These are phyloP conservation scores for Begonia peltatifolia DNA, from an alignment of 306 rosid genomes.

Conservation along the genomic window DNA sequence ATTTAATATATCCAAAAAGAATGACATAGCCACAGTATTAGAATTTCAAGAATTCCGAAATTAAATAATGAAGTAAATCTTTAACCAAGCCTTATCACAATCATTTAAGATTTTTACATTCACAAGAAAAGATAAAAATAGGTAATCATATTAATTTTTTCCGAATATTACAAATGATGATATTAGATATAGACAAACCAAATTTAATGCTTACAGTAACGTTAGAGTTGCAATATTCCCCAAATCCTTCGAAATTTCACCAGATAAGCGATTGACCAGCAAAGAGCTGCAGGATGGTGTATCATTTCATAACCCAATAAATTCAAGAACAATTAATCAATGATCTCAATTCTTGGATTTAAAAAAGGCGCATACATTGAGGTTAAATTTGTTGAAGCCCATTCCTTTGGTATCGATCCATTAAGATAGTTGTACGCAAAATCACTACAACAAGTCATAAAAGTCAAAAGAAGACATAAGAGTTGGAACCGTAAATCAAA, in stretches of 20 bases:
- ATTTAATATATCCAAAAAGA: background rate
- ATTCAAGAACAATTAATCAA: constrained; percentile 3
- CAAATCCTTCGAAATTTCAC: constrained; percentile 64
- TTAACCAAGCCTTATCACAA: no score
- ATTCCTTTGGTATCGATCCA: constrained; percentile 69
- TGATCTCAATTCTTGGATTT: no score
- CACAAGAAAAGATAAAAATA: no score
- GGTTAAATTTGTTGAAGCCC: constrained; percentile 44
- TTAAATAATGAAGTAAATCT: background rate
- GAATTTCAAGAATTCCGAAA: background rate
- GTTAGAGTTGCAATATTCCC: constrained; percentile 47
- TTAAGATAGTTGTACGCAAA: constrained; percentile 49
- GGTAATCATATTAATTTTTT: no score
- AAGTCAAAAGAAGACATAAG: background rate
- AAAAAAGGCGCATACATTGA: constrained; percentile 32
- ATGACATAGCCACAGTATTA: background rate
- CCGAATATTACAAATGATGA: constrained; percentile 1
- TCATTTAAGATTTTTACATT: no score
- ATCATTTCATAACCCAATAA: constrained; percentile 3
- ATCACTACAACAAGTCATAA: constrained; percentile 28
- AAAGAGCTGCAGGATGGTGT: constrained; percentile 48
- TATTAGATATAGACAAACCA: constrained; percentile 2
- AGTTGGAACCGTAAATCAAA: no score
- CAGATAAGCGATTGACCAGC: constrained; percentile 65
- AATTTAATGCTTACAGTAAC: constrained; percentile 37